Evolutionary conservation across 371 early-diverging fungal genomes (phyloP).

Genomic region (Dichotomocladium elegans): DNA sequence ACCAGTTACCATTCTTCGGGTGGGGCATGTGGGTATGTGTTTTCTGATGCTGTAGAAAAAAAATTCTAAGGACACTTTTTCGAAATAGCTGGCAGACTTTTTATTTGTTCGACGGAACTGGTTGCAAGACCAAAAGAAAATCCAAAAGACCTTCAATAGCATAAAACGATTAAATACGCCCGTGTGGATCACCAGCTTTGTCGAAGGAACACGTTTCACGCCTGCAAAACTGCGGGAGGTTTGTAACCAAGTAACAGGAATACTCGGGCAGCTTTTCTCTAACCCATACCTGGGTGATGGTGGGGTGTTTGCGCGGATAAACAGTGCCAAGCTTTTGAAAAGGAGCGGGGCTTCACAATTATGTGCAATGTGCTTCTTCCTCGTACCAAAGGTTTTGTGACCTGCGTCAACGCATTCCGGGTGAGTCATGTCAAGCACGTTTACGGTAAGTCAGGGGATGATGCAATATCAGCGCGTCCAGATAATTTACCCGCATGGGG

Average conservation of each 20-base stretch:
- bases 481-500: too few species aligned
- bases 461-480: too few species aligned
- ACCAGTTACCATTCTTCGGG: constrained; percentile 56
- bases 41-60: neutral
- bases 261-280: too few species aligned
- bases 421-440: constrained; percentile 63
- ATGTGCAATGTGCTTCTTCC: constrained; percentile 74
- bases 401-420: constrained; percentile 59
- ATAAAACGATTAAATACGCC: constrained; percentile 59
- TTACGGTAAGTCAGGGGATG: constrained; percentile 53
- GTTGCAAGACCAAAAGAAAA: constrained; percentile 59
- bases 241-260: constrained; percentile 4
- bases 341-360: constrained; percentile 50
- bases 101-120: constrained; percentile 68
- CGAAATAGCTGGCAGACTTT: constrained; percentile 61
- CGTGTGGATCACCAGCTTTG: constrained; percentile 71
- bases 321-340: constrained; percentile 59
- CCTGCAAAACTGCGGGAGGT: constrained; percentile 56
- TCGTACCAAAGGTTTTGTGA: constrained; percentile 77
- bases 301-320: neutral
- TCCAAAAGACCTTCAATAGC: constrained; percentile 52
- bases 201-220: constrained; percentile 70
- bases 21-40: constrained; percentile 59
- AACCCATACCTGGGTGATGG: too few species aligned
- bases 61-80: neutral